Evolutionary conservation across 2,329 filamentous ascomycete genomes (phyloP), one percentile per base, ranked within the genome.

Genomic region (Hypoxylon sp.): DNA sequence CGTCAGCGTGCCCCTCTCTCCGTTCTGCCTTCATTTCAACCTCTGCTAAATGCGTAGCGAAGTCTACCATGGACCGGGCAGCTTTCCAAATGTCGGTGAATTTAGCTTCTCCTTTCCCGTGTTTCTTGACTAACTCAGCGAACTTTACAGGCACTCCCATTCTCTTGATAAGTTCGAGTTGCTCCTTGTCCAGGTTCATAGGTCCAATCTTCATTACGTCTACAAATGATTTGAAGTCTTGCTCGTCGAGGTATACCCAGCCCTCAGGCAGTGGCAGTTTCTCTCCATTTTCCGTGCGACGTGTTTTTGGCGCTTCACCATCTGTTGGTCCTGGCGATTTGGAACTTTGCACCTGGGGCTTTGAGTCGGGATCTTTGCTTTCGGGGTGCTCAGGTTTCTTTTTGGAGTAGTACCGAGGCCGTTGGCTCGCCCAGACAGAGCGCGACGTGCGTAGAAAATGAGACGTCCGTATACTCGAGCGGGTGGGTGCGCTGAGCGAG

Each of bases 271-370:
- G 64, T 1, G 73, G 70, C 3, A 22, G 14, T 45, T 51, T 71
- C 8, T 64, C 65, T 12, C 58, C 60, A 7, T 65, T 51, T 28
- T 32, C 52, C 12, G 70, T 51, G 55, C 64, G 59, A 12, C 54
- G 45, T 16, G 67, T 28, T 16, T 62, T 51, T 20, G 73, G 48
- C 16, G 64, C 68, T 4, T 72, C 49, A 18, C 50, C 70, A 4
- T 73, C 67, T 3, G 71, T 65, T 14, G 75, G 75, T 16, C 75
- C 75, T 4, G 75, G 74, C 16, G 75, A 76, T 22, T 64, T 62
- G 11, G 71, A 67, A 51, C 63, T 75, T 61, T 77, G 67, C 20
- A 74, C 33, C 54, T 74, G 57, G 11, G 75, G 74, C 18, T 73
- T 65, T 2, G 65, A 61, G 2, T 52, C 26, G 32, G 56, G 8